Evolutionary conservation across 805 yeast genomes (phyloP).

Genomic region (Saturnispora dispora): DNA sequence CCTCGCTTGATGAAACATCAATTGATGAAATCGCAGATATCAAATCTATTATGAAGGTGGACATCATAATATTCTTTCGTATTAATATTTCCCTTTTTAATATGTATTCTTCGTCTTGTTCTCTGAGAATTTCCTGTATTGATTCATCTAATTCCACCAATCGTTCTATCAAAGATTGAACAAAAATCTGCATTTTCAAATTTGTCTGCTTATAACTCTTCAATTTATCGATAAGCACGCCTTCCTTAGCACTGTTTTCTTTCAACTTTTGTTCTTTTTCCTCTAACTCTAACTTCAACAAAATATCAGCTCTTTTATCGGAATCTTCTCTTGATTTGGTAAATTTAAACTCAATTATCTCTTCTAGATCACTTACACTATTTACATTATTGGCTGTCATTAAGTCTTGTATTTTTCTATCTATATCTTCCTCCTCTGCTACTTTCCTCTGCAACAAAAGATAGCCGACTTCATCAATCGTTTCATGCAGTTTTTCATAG

Average conservation of each 20-base stretch:
- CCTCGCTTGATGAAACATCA: constrained; percentile 26
- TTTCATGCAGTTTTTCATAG: not conserved
- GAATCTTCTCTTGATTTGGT: not conserved
- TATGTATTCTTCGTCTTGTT: not conserved
- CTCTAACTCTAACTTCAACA: not conserved
- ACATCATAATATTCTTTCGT: not conserved
- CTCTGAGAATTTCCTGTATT: not conserved
- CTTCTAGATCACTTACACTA: not conserved
- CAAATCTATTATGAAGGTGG: constrained; percentile 23
- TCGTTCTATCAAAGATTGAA: not conserved
- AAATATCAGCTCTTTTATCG: not conserved
- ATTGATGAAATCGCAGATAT: constrained; percentile 27
- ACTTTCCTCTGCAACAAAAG: not conserved
- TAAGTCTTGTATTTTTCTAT: not conserved
- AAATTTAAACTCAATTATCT: not conserved
- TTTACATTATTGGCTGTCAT: not conserved
- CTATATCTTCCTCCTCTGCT: not conserved
- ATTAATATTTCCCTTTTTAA: not conserved
- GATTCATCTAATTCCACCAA: not conserved
- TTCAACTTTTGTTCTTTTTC: not conserved
- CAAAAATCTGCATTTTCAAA: not conserved
- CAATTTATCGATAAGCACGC: not conserved
- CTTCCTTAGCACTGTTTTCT: not conserved
- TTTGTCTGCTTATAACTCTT: not conserved
- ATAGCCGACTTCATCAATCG: not conserved